These are phyloP conservation scores for Trypanosoma melophagium DNA, from an alignment of 208 protist species.

Conservation along the genomic window DNA sequence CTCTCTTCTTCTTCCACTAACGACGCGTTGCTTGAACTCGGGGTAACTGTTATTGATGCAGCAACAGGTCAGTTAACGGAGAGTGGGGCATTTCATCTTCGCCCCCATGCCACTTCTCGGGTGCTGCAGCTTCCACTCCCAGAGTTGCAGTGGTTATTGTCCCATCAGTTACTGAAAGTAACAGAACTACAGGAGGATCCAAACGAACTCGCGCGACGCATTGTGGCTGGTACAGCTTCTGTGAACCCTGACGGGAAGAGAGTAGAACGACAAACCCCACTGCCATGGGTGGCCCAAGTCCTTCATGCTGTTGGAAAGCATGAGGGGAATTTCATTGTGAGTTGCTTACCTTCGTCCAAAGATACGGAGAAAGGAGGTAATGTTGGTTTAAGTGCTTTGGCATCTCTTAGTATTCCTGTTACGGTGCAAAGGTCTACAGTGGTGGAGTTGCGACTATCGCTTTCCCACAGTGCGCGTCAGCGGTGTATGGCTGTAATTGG, in stretches of 20 bases:
- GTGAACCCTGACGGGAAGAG: not conserved
- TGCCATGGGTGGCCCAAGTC: slow-evolving; percentile 11
- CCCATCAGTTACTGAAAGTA: slow-evolving; percentile 44
- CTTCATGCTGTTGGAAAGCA: slow-evolving; percentile 1
- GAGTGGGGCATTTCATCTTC: slow-evolving; percentile 46
- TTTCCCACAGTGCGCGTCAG: slow-evolving; percentile 41
- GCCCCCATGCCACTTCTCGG: slow-evolving; percentile 31
- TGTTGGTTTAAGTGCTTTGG: not conserved
- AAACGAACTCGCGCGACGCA: slow-evolving; percentile 6
- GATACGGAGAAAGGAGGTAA: not conserved
- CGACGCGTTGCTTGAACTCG: slow-evolving; percentile 39
- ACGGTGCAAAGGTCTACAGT: slow-evolving; percentile 6
- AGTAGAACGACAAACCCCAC: not conserved
- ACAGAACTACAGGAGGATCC: slow-evolving; percentile 23
- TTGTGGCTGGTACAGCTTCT: not conserved
- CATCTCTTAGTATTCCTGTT: slow-evolving; percentile 23
- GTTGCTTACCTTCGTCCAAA: slow-evolving; percentile 4
- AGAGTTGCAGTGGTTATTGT: slow-evolving; percentile 58
- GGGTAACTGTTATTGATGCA: slow-evolving; percentile 46
- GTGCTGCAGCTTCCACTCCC: slow-evolving; percentile 47
- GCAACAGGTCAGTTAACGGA: slow-evolving; percentile 58
- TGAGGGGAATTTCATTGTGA: slow-evolving; percentile 29
- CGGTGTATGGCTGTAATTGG: slow-evolving; percentile 50
- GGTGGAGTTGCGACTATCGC: slow-evolving; percentile 40
- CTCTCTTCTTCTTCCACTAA: not conserved